phyloP scores from a whole-genome alignment of 305 asterid species.

The Fraxinus albicans region DNA sequence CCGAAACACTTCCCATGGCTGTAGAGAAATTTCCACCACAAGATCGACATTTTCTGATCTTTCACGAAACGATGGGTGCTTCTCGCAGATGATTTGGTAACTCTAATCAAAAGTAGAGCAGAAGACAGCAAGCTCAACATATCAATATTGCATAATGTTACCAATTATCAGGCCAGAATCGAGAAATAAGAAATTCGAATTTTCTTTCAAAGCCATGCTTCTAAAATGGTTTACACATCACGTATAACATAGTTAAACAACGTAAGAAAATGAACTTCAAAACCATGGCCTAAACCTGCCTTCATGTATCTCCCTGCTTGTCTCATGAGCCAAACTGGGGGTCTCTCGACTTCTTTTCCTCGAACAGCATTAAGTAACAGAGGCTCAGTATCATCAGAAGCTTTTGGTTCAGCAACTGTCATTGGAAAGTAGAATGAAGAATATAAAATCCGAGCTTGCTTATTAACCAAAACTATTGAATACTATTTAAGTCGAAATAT shows the following conservation, averaged over 20 bases:
- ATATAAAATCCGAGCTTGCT: neutral
- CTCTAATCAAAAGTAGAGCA: conserved; percentile 50
- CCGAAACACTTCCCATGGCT: conserved; percentile 88
- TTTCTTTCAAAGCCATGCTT: neutral
- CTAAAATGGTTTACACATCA: neutral
- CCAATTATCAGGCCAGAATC: neutral
- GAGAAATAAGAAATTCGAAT: neutral
- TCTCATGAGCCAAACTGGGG: conserved; percentile 99
- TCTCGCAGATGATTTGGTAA: conserved; percentile 89
- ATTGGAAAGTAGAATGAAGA: conserved; percentile 36
- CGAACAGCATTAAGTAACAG: conserved; percentile 76
- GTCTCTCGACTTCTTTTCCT: conserved; percentile 89
- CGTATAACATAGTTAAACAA: neutral
- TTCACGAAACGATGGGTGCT: conserved; percentile 89
- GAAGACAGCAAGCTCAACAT: conserved; percentile 22
- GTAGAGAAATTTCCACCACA: conserved; percentile 95
- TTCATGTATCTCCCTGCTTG: conserved; percentile 99
- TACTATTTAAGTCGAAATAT: neutral
- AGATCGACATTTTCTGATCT: conserved; percentile 97
- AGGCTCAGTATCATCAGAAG: conserved; percentile 70
- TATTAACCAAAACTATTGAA: neutral
- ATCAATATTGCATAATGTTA: neutral
- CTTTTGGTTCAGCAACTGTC: conserved; percentile 78
- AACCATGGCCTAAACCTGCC: conserved; percentile 67
- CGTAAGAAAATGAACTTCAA: neutral